These are phyloP conservation scores for Ceratocystis eucalypticola DNA, from an alignment of 2,329 filamentous ascomycete species.

Conservation along the genomic window DNA sequence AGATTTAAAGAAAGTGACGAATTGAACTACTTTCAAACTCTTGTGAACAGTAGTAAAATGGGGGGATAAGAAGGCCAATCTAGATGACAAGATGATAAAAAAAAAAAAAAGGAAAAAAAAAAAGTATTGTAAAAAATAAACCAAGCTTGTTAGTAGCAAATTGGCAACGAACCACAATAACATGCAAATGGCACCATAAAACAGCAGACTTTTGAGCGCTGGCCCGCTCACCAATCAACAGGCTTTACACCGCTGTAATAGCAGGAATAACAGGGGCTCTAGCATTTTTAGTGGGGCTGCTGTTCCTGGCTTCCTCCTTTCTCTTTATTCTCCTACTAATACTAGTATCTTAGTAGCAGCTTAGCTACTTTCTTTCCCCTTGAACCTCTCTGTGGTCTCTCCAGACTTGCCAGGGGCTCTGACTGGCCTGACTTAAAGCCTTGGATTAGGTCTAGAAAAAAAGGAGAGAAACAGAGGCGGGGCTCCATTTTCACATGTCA, in stretches of 20 bases:
- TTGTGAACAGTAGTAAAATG: not conserved
- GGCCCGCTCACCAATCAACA: slow-evolving; percentile 11
- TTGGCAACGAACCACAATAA: slow-evolving; percentile 17
- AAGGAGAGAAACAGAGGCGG: not conserved
- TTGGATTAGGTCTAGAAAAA: not conserved
- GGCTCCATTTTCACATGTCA: slow-evolving; percentile 18
- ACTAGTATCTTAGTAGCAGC: no score
- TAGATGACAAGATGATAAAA: not conserved
- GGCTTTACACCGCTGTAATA: slow-evolving; percentile 1
- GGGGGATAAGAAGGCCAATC: not conserved
- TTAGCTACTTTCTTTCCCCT: no score
- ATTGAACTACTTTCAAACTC: not conserved
- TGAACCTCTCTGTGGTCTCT: no score
- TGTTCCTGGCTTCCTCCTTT: not conserved
- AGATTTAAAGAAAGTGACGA: not conserved
- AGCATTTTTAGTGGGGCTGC: slow-evolving; percentile 2
- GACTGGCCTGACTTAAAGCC: no score
- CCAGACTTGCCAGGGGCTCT: not conserved
- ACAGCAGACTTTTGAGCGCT: slow-evolving; percentile 8
- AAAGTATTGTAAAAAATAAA: not conserved
- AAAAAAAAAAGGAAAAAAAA: not conserved
- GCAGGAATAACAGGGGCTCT: not conserved
- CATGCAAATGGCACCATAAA: slow-evolving; percentile 17
- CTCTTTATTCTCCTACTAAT: no score
- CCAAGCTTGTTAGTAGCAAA: not conserved